Percentiles rank a stretch among this genome's conserved stretches.
phyloP scores from a whole-genome alignment of 306 rosid species.

The Vigna unguiculata region DNA sequence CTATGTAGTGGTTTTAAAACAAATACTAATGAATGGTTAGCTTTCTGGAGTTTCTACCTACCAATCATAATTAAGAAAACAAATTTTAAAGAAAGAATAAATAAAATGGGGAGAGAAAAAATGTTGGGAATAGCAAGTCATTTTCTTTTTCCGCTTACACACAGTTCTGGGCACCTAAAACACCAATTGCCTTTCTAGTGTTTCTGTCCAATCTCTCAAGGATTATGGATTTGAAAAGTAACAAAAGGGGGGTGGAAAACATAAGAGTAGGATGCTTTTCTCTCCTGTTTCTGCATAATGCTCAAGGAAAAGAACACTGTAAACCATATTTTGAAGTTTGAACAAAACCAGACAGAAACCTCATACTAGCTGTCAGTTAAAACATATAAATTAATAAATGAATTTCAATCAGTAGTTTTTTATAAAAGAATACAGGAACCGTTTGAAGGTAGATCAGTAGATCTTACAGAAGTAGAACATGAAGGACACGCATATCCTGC shows the following conservation, averaged over 20 bases:
- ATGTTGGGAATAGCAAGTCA: background rate
- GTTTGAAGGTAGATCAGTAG: conserved; percentile 48
- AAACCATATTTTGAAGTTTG: conserved; percentile 25
- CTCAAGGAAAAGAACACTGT: conserved; percentile 22
- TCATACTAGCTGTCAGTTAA: conserved; percentile 19
- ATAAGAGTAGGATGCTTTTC: background rate
- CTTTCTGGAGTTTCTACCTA: conserved; percentile 7
- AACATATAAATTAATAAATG: background rate
- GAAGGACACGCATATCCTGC: conserved; percentile 97
- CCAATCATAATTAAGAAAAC: conserved; percentile 1
- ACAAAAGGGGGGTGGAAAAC: too few species aligned
- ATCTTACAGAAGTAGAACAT: conserved; percentile 85
- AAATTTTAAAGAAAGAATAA: background rate
- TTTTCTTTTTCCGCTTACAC: background rate
- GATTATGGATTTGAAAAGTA: conserved; percentile 15
- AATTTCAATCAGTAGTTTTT: conserved; percentile 2
- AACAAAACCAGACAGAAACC: conserved; percentile 28
- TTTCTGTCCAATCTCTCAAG: conserved; percentile 22
- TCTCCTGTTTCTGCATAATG: conserved; percentile 11
- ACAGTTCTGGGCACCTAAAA: conserved; percentile 29
- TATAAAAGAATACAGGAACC: conserved; percentile 27
- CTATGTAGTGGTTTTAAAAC: conserved; percentile 15
- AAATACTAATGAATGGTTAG: background rate
- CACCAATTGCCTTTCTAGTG: background rate
- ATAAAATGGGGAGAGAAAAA: background rate